Base-by-base conservation (phyloP, 139 green algal genomes). In the Volvox africanus region DNA sequence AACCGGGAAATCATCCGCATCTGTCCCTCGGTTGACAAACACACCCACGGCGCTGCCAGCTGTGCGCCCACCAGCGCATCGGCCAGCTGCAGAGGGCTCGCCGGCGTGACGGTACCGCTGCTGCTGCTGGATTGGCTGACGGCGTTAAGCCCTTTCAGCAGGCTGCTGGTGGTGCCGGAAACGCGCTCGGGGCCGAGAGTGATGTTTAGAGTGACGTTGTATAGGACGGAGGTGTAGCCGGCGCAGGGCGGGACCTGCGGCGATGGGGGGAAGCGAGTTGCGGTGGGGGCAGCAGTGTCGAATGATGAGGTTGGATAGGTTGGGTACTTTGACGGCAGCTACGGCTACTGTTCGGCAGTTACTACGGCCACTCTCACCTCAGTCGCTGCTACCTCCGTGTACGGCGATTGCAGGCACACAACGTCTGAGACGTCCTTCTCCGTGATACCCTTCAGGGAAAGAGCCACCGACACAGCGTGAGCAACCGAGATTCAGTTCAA, bases 241-340 rank as follows among this genome's bases (percentile, higher is more conserved):
- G 82, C 82, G 61, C 82, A 87, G 30, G 82, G 61, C 12, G 82
- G 82, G 30, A 87, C 5, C 82, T 87, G 82, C 19, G 61, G 78
- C n/a, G 78, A 35, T 22, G 13, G 61, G 30, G 17, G 18, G 21
- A 18, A 33, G 30, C 6, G 18, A 9, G 14, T 14, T 55, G 18
- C 22, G 24, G 55, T 61, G 61, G 32, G 11, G 61, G 61, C 50
- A 16, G 6, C 6, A 18, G 32, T 28, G n/a, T 24, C 12, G 33
- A n/a, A n/a, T n/a, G n/a, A n/a, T n/a, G n/a, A n/a, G n/a, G n/a
- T n/a, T n/a, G n/a, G n/a, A n/a, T n/a, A n/a, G n/a, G n/a, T n/a
- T n/a, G n/a, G n/a, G n/a, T n/a, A n/a, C n/a, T 55, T 55, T 14
- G 5, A 55, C 44, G 44, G 44, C 44, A 55, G 44, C 44, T 55